Conservation (phyloP, 78 protist species). For the Salpingoeca rosetta region DNA sequence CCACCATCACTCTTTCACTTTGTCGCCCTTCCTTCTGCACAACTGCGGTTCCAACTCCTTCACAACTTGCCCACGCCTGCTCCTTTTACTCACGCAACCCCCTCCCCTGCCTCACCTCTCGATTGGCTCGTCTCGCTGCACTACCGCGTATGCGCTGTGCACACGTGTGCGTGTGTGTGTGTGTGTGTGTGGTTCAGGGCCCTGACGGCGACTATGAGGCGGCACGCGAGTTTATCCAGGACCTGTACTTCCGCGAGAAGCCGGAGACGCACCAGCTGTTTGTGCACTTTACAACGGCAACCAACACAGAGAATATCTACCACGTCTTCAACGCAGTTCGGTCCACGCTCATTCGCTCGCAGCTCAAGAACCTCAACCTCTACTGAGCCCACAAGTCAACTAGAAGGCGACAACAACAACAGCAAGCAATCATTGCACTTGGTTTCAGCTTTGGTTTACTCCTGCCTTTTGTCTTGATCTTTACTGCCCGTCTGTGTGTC, state of each 20-base stretch:
- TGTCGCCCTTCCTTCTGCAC: neutral
- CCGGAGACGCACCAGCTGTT: neutral
- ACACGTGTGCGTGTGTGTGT: neutral
- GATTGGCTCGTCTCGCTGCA: neutral
- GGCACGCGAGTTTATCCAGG: neutral
- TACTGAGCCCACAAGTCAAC: too few relatives aligned
- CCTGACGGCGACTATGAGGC: neutral
- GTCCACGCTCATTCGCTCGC: conserved; percentile 32
- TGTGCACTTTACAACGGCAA: conserved; percentile 19
- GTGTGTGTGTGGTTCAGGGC: too few relatives aligned
- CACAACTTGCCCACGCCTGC: neutral
- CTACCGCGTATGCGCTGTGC: neutral
- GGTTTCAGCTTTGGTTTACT: neutral
- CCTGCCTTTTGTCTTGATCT: neutral
- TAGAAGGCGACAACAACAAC: too few relatives aligned
- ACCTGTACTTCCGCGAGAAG: neutral
- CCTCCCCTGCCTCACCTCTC: neutral
- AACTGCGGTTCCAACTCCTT: neutral
- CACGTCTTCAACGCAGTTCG: conserved; percentile 58
- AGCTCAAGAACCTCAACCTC: neutral
- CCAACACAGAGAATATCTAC: conserved; percentile 66
- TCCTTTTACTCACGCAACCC: neutral
- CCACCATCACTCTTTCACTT: neutral
- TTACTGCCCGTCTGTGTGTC: neutral
- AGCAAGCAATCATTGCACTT: neutral